Percentiles rank a stretch among this genome's conserved stretches.
These are phyloP conservation scores for Rutstroemia sp. DNA, from an alignment of 2,329 filamentous ascomycete species.

Conservation along the genomic window DNA sequence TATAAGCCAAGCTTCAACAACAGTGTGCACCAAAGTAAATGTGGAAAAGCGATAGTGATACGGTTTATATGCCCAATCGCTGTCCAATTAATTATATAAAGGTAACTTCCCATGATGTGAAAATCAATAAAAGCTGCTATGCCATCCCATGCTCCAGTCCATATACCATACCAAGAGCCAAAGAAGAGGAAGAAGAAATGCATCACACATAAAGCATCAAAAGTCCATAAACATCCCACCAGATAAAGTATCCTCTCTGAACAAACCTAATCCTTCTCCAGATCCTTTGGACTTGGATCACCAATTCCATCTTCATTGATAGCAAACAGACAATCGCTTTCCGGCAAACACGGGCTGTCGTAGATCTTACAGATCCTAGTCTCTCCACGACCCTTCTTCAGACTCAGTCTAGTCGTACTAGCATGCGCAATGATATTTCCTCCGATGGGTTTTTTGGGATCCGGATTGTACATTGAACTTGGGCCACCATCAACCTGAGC, in stretches of 20 bases:
- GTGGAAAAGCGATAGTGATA: no score
- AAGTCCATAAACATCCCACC: background rate
- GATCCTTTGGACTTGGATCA: slow-evolving; percentile 89
- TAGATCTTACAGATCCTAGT: slow-evolving; percentile 99
- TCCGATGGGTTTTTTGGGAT: slow-evolving; percentile 98
- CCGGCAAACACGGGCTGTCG: slow-evolving; percentile 92
- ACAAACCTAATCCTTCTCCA: slow-evolving; percentile 62
- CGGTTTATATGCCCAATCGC: no score
- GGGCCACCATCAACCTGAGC: slow-evolving; percentile 96
- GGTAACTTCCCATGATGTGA: background rate
- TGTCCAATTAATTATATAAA: no score
- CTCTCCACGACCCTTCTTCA: slow-evolving; percentile 93
- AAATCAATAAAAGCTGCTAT: background rate
- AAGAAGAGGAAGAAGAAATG: background rate
- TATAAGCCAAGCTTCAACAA: no score
- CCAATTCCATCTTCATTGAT: slow-evolving; percentile 97
- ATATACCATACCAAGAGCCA: slow-evolving; percentile 2
- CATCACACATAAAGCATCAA: background rate
- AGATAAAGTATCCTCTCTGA: background rate
- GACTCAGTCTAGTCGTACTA: slow-evolving; percentile 84
- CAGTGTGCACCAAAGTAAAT: no score
- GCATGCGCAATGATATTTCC: slow-evolving; percentile 98
- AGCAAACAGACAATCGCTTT: slow-evolving; percentile 93
- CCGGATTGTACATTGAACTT: slow-evolving; percentile 97
- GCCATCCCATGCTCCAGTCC: slow-evolving; percentile 13